phyloP scores from a whole-genome alignment of 208 protist genomes.

The Trypanosoma caninum region DNA sequence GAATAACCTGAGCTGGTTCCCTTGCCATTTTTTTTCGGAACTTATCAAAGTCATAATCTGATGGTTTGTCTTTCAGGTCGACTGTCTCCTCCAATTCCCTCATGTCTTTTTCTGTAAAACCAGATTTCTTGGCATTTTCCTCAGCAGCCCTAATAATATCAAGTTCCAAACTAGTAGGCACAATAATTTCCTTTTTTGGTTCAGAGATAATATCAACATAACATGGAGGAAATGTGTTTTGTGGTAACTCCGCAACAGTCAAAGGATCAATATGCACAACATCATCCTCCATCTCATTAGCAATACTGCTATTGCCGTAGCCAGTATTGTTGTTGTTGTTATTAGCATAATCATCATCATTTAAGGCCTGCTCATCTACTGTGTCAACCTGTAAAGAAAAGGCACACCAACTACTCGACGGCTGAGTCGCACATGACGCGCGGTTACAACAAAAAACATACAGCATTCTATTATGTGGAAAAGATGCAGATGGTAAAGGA shows the following conservation, averaged over 20 bases:
- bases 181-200: conserved; percentile 50
- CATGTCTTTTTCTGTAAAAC: conserved; percentile 48
- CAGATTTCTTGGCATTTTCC: conserved; percentile 31
- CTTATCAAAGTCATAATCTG: conserved; percentile 78
- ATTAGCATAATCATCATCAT: conserved; percentile 28
- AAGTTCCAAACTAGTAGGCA: conserved; percentile 57
- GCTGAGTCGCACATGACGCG: conserved; percentile 52
- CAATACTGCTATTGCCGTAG: too few species aligned
- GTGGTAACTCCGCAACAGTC: conserved; percentile 34
- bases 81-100: conserved; percentile 59
- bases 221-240: conserved; percentile 54
- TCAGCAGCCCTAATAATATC: conserved; percentile 62
- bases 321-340: too few species aligned
- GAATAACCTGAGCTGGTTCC: conserved; percentile 67
- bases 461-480: conserved; percentile 70
- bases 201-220: conserved; percentile 66
- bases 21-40: conserved; percentile 60
- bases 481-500: conserved; percentile 36
- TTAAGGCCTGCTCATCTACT: conserved; percentile 31
- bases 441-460: conserved; percentile 84
- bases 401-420: conserved; percentile 62
- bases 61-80: conserved; percentile 65
- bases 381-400: conserved; percentile 64
- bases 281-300: conserved; percentile 27
- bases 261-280: conserved; percentile 30